A percentile compares a stretch with the other conserved stretches of the same genome.
phyloP scores from a whole-genome alignment of 2,329 filamentous ascomycete genomes.

The Leptodontidium sp. region DNA sequence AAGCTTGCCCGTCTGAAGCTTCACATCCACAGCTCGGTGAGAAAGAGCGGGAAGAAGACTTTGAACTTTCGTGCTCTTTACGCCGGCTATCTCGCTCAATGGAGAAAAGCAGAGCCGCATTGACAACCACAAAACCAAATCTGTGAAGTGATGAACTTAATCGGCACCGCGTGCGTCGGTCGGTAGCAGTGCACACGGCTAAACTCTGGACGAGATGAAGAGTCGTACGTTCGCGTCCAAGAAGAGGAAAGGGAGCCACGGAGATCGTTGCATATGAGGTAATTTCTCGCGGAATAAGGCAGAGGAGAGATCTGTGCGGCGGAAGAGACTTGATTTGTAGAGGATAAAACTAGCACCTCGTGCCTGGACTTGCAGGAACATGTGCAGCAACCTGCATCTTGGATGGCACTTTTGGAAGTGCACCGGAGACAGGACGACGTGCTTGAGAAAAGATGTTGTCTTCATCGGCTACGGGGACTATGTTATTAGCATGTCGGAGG shows the following conservation, averaged over 20 bases:
- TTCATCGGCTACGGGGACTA: not conserved
- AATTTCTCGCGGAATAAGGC: slow-evolving; percentile 10
- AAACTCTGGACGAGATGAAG: not conserved
- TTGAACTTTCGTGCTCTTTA: not conserved
- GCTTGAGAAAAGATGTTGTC: not conserved
- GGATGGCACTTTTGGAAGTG: slow-evolving; percentile 4
- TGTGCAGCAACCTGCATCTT: slow-evolving; percentile 1
- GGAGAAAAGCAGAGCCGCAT: slow-evolving; percentile 6
- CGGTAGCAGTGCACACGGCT: not conserved
- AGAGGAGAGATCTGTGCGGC: slow-evolving; percentile 21
- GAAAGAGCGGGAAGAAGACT: not conserved
- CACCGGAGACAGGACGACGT: not conserved
- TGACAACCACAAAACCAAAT: not conserved
- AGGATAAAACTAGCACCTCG: not conserved
- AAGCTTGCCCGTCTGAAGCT: not conserved
- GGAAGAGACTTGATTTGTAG: not conserved
- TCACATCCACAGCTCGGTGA: not conserved
- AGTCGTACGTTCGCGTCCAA: slow-evolving; percentile 8
- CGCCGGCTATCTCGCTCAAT: slow-evolving; percentile 5
- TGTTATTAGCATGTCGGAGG: slow-evolving; percentile 8
- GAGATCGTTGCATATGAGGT: slow-evolving; percentile 19
- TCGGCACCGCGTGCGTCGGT: not conserved
- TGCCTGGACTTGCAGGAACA: not conserved
- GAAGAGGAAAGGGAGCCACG: slow-evolving; percentile 14
- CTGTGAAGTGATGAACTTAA: not conserved